These are phyloP conservation scores for Collybia sp. DNA, from an alignment of 768 basidiomycete genomes.

Conservation along the genomic window DNA sequence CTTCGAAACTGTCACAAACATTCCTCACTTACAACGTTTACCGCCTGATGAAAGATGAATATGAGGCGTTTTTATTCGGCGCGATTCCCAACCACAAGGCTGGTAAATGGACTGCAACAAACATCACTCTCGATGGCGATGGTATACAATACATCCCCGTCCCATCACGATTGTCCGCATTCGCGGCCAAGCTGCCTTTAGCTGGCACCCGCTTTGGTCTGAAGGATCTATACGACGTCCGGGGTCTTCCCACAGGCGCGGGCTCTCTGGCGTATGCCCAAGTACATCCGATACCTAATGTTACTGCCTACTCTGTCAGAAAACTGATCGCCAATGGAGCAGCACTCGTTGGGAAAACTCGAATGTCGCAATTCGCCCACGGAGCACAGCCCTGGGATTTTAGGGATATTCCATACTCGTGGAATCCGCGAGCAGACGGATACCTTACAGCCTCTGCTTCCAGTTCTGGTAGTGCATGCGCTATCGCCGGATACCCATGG, in stretches of 20 bases:
- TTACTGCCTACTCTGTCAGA: conserved; percentile 37
- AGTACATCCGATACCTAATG: conserved; percentile 26
- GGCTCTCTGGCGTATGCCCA: conserved; percentile 27
- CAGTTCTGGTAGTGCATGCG: conserved; percentile 35
- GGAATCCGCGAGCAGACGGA: conserved; percentile 33
- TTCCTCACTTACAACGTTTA: conserved; percentile 26
- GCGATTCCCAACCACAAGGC: conserved; percentile 26
- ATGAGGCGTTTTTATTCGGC: conserved; percentile 39
- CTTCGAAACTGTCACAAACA: conserved; percentile 1
- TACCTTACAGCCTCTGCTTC: conserved; percentile 30
- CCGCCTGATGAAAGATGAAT: conserved; percentile 36
- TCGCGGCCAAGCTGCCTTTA: conserved; percentile 24
- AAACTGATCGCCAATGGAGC: conserved; percentile 44
- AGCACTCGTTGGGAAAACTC: conserved; percentile 48
- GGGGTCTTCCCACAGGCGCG: conserved; percentile 28
- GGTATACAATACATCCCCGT: conserved; percentile 36
- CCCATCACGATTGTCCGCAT: conserved; percentile 41
- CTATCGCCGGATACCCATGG: conserved; percentile 32
- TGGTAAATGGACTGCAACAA: conserved; percentile 27
- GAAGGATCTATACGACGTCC: conserved; percentile 36
- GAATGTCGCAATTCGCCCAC: conserved; percentile 49
- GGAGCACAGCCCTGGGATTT: conserved; percentile 37
- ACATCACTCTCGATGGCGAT: conserved; percentile 20
- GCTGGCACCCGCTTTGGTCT: conserved; percentile 44
- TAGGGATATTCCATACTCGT: conserved; percentile 28